phyloP scores from a whole-genome alignment of 345 rosid genomes.

The Luvunga scandens region DNA sequence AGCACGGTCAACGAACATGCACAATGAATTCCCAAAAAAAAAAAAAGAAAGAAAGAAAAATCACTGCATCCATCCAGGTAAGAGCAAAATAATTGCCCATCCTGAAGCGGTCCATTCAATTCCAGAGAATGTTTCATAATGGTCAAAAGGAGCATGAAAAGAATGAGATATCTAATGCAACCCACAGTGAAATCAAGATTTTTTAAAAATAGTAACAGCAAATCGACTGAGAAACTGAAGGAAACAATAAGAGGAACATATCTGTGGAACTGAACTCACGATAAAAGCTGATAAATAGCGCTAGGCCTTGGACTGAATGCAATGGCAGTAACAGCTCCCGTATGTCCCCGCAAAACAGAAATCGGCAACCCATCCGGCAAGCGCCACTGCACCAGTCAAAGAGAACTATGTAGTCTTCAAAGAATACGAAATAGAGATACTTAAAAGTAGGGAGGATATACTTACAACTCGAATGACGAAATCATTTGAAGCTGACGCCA shows the following conservation, averaged over 20 bases:
- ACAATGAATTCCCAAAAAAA: not conserved
- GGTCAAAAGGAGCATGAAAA: not conserved
- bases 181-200: slow-evolving; percentile 2
- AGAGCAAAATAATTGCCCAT: not conserved
- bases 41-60: no score
- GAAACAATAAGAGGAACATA: slow-evolving; percentile 19
- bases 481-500: slow-evolving; percentile 98
- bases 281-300: slow-evolving; percentile 81
- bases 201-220: slow-evolving; percentile 10
- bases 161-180: slow-evolving; percentile 9
- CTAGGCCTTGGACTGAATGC: slow-evolving; percentile 91
- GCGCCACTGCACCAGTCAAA: slow-evolving; percentile 76
- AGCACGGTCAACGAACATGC: slow-evolving; percentile 17
- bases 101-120: slow-evolving; percentile 5
- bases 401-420: slow-evolving; percentile 14
- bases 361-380: slow-evolving; percentile 95
- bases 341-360: slow-evolving; percentile 91
- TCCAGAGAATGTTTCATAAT: slow-evolving; percentile 11
- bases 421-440: slow-evolving; percentile 13
- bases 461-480: slow-evolving; percentile 95
- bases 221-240: slow-evolving; percentile 13
- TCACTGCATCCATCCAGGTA: slow-evolving; percentile 14
- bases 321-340: slow-evolving; percentile 96
- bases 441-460: slow-evolving; percentile 19
- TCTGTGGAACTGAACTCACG: slow-evolving; percentile 57